Base-by-base conservation (phyloP, 805 yeast genomes). In the Schwanniomyces occidentalis region DNA sequence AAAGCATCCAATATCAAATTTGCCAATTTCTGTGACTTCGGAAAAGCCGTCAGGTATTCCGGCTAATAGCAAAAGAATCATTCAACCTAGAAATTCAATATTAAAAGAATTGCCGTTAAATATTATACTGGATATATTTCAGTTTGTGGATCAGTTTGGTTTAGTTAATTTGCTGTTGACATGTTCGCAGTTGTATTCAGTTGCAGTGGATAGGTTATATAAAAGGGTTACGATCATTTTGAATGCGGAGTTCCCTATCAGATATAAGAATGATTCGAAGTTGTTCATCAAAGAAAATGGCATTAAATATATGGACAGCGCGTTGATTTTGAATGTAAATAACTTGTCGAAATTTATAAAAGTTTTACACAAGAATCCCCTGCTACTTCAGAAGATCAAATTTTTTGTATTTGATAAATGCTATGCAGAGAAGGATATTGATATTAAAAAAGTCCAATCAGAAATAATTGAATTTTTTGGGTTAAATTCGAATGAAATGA, bases 351-450 rank as follows among this genome's bases (percentile, higher is more conserved):
- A 32, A 26, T 55, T 63, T 32, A 31, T 55, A 15, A 30, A 38
- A 5, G 19, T 55, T 2, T 32, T 63, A 14, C 34, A 43, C 8
- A n/a, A 32, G 5, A 54, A 53, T 37, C 45, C 44, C 3, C 17
- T 20, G 5, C 44, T 58, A 32, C 31, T 59, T 6, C 51, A 45
- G 13, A 44, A 46, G 15, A 42, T 63, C 32, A 47, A 48, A 38
- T 59, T 41, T 34, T 61, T 63, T 33, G 54, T 60, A 13, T 62
- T 63, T 44, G 68, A 61, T 40, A 61, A 61, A 37, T 60, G 66
- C 44, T 38, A 47, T 33, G 24, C 45, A 8, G 37, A 34, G 26
- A 36, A 30, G 8, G 24, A 20, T 16, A 17, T 27, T 14, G 46
- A 42, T 23, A 35, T 52, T 8, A 36, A 35, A 30, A 7, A 15